phyloP scores from a whole-genome alignment of 163 green algal species.

The Chlamydomonas reinhardtii region DNA sequence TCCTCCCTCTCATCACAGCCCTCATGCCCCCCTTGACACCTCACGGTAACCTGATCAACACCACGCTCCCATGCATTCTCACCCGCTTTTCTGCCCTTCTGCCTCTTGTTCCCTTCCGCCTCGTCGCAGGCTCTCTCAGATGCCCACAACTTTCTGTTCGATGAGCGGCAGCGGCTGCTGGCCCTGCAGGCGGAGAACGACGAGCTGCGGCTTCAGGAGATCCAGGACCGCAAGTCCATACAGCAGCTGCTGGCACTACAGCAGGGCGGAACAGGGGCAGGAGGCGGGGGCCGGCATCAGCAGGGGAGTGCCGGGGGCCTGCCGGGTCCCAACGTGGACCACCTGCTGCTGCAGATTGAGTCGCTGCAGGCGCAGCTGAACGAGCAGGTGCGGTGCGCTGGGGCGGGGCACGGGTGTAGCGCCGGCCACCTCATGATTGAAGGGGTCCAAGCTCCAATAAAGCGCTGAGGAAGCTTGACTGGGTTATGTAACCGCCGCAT shows the following conservation, averaged over 20 bases:
- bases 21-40: too few species aligned
- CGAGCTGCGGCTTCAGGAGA: conserved; percentile 83
- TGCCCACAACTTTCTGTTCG: conserved; percentile 89
- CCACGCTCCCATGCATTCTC: neutral
- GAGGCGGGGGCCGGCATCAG: neutral
- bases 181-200: conserved; percentile 89
- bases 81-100: too few species aligned
- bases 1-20: too few species aligned
- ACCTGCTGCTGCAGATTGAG: conserved; percentile 83
- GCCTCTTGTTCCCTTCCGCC: neutral
- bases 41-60: too few species aligned
- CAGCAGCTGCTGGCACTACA: conserved; percentile 78
- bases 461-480: too few species aligned
- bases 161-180: conserved; percentile 88
- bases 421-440: too few species aligned
- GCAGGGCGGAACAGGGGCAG: neutral
- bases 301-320: neutral
- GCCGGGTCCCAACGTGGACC: conserved; percentile 57
- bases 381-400: conserved; percentile 69
- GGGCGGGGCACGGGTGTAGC: too few species aligned
- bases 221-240: conserved; percentile 85
- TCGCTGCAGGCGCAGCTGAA: conserved; percentile 86
- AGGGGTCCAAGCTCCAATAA: too few species aligned
- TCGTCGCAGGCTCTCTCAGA: conserved; percentile 81
- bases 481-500: too few species aligned